A percentile compares a stretch with the other conserved stretches of the same genome.
These are phyloP conservation scores for Trichoderma koningiopsis DNA, from an alignment of 2,329 filamentous ascomycete genomes.

Conservation along the genomic window DNA sequence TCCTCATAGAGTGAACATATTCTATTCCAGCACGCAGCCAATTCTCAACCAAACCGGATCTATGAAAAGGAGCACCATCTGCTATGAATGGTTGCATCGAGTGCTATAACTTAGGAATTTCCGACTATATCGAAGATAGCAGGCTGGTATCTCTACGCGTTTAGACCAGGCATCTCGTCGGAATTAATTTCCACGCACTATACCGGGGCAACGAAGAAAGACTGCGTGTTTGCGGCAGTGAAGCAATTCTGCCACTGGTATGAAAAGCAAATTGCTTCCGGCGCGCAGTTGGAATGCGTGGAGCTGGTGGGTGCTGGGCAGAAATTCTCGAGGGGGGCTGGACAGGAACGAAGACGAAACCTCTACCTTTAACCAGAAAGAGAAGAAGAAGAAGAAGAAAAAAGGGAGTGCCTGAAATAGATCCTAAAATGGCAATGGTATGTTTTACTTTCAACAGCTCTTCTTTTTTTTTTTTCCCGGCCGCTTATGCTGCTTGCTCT, in stretches of 20 bases:
- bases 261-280: slow-evolving; percentile 20
- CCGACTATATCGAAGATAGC: no score
- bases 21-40: no score
- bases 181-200: no score
- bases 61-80: no score
- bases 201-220: neutral
- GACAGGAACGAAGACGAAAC: neutral
- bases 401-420: no score
- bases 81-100: no score
- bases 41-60: no score
- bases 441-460: neutral
- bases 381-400: no score
- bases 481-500: neutral
- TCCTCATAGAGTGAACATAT: no score
- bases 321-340: neutral
- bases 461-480: neutral
- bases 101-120: no score
- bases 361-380: neutral
- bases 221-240: neutral
- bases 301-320: neutral
- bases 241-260: neutral
- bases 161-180: no score
- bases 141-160: no score
- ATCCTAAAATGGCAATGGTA: neutral
- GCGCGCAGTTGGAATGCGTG: slow-evolving; percentile 2